Evolutionary conservation across 2,329 filamentous ascomycete species (phyloP), one percentile per base, ranked within the genome.

Genomic region (Endothia cerciana): DNA sequence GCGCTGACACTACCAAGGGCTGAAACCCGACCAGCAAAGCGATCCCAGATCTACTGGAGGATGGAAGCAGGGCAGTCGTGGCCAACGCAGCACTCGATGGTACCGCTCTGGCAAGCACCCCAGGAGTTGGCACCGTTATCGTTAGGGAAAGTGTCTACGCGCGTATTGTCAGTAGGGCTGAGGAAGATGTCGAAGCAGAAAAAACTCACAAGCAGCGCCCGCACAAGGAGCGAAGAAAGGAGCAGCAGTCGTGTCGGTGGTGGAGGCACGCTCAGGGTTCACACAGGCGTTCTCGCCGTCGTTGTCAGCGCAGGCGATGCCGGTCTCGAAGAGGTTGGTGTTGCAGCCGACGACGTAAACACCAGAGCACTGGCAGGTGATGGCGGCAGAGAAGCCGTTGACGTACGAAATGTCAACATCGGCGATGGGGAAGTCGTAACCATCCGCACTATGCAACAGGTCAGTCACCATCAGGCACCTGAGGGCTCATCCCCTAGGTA

Each of bases 381-480:
- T 69, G n/a, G 70, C 62, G 6, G 71, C 58, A 2, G 68, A 66
- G 68, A 68, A 72, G 7, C 70, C 72, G 40, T 69, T 67, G 33
- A 74, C 72, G 41, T 66, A 69, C 4, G 70, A 72, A 15, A 73
- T 66, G 58, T 74, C 69, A 5, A 73, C 65, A 17, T 68, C 69
- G 4, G 66, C 65, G 30, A 65, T 43, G 49, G 63, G 57, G 22
- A 57, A 62, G 6, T 22, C 40, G 40, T 45, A 62, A 1, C 19
- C 36, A 3, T 57, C 22, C 0, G 63, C 10, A 1, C 58, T 62
- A 1, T 25, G 17, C 28, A 4, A 65, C 15, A 30, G n/a, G 28
- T 55, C 30, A 33, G 49, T 17, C 3, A 11, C 13, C 28, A 25
- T 22, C 25, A 22, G 47, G 33, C 33, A 7, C 33, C 10, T 1